Evolutionary conservation across 768 basidiomycete species (phyloP).

Genomic region (Termitomyces sp.): DNA sequence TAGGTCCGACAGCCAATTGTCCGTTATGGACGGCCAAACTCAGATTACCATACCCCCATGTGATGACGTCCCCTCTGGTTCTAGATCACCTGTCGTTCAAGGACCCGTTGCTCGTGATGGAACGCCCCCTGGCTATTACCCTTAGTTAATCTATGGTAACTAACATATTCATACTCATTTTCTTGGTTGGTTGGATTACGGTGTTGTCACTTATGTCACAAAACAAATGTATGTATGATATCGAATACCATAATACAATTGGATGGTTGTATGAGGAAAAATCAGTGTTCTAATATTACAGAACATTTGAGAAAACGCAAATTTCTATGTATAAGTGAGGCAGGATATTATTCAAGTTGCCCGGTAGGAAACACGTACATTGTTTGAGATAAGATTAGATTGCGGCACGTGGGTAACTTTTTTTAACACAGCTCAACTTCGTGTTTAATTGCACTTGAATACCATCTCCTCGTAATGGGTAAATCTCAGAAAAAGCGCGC

Average conservation of each 20-base stretch:
- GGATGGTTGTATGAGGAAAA: not conserved
- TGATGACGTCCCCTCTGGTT: not conserved
- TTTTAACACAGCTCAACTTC: not conserved
- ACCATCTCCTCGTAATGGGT: conserved; percentile 56
- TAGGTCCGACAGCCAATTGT: not conserved
- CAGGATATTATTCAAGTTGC: no score
- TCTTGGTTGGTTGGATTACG: conserved; percentile 5
- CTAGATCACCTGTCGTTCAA: conserved; percentile 8
- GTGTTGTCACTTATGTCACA: conserved; percentile 4
- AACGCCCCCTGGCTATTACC: conserved; percentile 15
- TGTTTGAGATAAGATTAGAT: conserved; percentile 12
- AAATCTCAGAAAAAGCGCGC: conserved; percentile 87
- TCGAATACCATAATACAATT: conserved; percentile 1
- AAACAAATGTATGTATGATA: conserved; percentile 1
- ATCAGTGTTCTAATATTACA: no score
- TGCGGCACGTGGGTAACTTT: conserved; percentile 6
- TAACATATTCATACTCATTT: conserved; percentile 3
- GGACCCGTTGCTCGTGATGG: conserved; percentile 17
- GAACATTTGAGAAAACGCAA: no score
- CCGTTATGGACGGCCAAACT: not conserved
- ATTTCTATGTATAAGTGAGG: no score
- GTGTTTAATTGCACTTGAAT: not conserved
- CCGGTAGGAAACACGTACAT: no score
- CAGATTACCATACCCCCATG: conserved; percentile 2
- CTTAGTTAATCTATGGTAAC: conserved; percentile 7